Percentiles rank a stretch among this genome's conserved stretches.
Conservation (phyloP, 345 rosid genomes). For the Hirschfeldia incana region DNA sequence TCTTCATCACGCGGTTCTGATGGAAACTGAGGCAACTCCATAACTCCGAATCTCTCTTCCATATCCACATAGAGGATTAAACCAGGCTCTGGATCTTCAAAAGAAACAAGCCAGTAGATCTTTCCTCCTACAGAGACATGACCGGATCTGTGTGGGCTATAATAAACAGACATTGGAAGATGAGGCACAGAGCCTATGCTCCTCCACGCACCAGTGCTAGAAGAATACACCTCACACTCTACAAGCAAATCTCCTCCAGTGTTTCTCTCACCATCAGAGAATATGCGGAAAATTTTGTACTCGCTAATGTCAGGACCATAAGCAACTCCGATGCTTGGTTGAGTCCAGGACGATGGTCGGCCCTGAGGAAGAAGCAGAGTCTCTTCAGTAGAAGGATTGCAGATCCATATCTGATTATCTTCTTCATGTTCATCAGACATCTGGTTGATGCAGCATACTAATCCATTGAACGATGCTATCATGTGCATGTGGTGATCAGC, state of each 20-base stretch:
- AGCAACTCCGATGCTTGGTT: slow-evolving; percentile 43
- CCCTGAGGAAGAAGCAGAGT: slow-evolving; percentile 3
- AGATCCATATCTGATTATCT: not conserved
- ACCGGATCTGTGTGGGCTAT: slow-evolving; percentile 1
- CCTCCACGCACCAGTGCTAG: slow-evolving; percentile 40
- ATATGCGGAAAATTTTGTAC: slow-evolving; percentile 41
- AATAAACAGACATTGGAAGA: slow-evolving; percentile 17
- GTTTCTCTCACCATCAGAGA: not conserved
- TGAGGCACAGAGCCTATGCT: slow-evolving; percentile 35
- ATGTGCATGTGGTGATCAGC: not conserved
- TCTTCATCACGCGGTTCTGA: not conserved
- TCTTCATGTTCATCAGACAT: not conserved
- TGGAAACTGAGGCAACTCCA: not conserved
- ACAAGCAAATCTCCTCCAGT: not conserved
- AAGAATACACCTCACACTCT: slow-evolving; percentile 43
- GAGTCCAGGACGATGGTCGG: not conserved
- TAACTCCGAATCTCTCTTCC: not conserved
- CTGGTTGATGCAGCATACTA: slow-evolving; percentile 5
- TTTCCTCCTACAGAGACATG: slow-evolving; percentile 34
- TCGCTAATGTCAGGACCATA: slow-evolving; percentile 33
- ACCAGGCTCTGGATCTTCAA: not conserved
- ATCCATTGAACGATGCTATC: slow-evolving; percentile 6
- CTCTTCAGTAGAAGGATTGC: not conserved
- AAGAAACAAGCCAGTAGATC: slow-evolving; percentile 38
- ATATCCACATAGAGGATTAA: slow-evolving; percentile 18